A percentile compares a stretch with the other conserved stretches of the same genome.
phyloP scores from a whole-genome alignment of 441 rosid species.

The California macrophylla region DNA sequence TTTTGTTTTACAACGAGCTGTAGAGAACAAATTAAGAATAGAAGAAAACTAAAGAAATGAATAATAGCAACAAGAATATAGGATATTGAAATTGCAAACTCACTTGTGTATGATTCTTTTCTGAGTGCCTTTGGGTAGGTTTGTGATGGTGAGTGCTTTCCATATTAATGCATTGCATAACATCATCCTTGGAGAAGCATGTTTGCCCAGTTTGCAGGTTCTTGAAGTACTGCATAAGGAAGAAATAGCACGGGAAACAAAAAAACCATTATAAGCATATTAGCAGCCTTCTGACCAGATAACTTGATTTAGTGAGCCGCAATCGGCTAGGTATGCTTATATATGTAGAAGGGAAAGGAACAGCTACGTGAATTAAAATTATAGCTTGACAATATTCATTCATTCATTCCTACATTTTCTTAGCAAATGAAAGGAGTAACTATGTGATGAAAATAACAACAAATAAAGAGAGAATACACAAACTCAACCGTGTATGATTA shows the following conservation, averaged over 20 bases:
- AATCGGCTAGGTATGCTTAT: not conserved
- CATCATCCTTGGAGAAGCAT: conserved; percentile 40
- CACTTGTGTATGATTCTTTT: conserved; percentile 22
- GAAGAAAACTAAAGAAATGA: conserved; percentile 8
- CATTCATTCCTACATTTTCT: not conserved
- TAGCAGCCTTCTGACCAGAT: not conserved
- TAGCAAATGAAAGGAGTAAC: too few species aligned
- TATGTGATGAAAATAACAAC: not conserved
- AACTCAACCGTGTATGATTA: not conserved
- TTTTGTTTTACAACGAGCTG: conserved; percentile 19
- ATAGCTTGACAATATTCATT: not conserved
- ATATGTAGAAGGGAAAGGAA: not conserved
- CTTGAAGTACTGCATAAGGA: conserved; percentile 35
- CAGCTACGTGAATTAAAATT: not conserved
- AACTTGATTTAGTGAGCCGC: not conserved
- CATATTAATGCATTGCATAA: conserved; percentile 25
- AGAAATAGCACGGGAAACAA: not conserved
- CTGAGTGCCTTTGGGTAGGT: conserved; percentile 12
- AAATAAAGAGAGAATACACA: not conserved
- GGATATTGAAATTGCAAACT: conserved; percentile 12
- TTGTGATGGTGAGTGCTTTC: conserved; percentile 16
- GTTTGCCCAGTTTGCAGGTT: conserved; percentile 35
- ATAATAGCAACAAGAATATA: conserved; percentile 6
- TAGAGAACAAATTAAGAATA: conserved; percentile 10
- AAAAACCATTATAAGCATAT: not conserved